Conservation (phyloP, 2,329 filamentous ascomycete genomes). For the Sporothrix pseudoabietina region DNA sequence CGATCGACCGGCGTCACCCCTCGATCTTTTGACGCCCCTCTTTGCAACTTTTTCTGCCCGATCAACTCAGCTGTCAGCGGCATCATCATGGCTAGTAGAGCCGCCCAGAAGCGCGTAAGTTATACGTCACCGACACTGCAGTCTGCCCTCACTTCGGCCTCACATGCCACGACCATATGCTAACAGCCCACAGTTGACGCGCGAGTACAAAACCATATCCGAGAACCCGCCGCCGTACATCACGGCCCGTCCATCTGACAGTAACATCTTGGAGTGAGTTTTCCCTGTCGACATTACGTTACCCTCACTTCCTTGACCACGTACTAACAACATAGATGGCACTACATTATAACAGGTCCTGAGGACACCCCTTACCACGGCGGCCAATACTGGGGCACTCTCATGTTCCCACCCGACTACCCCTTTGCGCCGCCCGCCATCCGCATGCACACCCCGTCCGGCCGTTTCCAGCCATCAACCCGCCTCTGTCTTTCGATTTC, state of each 20-base stretch:
- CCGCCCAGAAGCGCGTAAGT: conserved; percentile 70
- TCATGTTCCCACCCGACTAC: conserved; percentile 94
- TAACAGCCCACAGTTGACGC: conserved; percentile 52
- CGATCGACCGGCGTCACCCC: neutral
- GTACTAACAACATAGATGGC: conserved; percentile 63
- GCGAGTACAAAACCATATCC: conserved; percentile 64
- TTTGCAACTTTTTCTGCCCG: neutral
- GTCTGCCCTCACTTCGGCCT: neutral
- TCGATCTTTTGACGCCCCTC: no score
- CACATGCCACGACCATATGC: neutral
- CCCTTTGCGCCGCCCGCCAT: conserved; percentile 96
- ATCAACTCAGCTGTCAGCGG: neutral
- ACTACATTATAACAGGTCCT: conserved; percentile 93
- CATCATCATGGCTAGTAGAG: conserved; percentile 66
- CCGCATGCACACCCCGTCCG: conserved; percentile 97
- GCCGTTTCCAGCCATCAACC: conserved; percentile 90
- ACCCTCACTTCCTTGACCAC: neutral
- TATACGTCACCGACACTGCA: no score
- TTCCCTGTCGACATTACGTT: neutral
- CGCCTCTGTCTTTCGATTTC: conserved; percentile 93
- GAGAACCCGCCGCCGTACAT: conserved; percentile 87
- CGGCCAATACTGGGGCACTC: conserved; percentile 97
- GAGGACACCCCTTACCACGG: conserved; percentile 91
- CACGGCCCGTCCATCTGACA: conserved; percentile 82
- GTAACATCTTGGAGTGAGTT: conserved; percentile 84